Evolutionary conservation across 768 basidiomycete species (phyloP).

Genomic region (Scleroderma bovista): DNA sequence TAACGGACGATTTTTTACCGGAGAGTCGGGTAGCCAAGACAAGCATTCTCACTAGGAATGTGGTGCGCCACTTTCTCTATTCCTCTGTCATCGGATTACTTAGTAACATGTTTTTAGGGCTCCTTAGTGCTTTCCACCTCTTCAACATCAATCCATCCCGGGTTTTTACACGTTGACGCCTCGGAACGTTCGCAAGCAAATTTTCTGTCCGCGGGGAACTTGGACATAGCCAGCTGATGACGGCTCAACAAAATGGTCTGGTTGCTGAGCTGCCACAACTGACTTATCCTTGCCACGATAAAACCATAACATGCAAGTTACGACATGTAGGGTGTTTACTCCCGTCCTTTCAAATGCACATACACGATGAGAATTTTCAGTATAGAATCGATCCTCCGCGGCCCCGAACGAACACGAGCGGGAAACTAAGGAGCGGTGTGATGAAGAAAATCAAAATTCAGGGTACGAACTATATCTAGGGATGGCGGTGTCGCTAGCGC

Average conservation of each 20-base stretch:
- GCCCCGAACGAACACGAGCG: too few relatives aligned
- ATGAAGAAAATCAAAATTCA: too few relatives aligned
- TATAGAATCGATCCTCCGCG: too few relatives aligned
- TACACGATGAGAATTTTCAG: too few relatives aligned
- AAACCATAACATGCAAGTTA: too few relatives aligned
- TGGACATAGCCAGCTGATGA: background rate
- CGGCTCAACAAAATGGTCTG: background rate
- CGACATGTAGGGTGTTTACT: too few relatives aligned
- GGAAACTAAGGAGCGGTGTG: too few relatives aligned
- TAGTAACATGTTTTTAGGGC: background rate
- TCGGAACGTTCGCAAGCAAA: background rate
- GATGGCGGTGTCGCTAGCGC: too few relatives aligned
- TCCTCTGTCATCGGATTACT: background rate
- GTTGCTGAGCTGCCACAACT: background rate
- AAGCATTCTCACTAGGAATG: background rate
- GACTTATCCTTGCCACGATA: background rate
- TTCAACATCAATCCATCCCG: background rate
- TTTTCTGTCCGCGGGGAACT: background rate
- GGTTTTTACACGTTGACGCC: background rate
- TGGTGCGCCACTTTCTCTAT: background rate
- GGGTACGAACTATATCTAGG: too few relatives aligned
- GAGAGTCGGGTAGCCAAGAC: background rate
- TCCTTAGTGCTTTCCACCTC: background rate
- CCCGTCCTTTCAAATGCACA: too few relatives aligned
- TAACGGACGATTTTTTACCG: background rate